Evolutionary conservation across 2,329 filamentous ascomycete genomes (phyloP).

Genomic region (Cadophora sp.): DNA sequence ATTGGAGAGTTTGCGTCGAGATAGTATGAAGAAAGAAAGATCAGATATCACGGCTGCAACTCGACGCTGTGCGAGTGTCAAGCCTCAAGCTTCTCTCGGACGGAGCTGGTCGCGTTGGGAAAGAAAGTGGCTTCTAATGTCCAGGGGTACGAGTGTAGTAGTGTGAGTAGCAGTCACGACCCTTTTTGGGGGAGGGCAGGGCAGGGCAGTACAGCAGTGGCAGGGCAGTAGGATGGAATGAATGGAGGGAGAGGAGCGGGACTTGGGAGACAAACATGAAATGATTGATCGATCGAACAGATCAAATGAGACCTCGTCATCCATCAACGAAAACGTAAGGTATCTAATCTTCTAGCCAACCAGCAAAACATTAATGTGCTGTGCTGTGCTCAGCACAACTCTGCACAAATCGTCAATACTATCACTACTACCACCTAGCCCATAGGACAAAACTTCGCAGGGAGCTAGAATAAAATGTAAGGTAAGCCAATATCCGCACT

Average conservation of each 20-base stretch:
- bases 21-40: conserved; percentile 7
- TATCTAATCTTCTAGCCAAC: background rate
- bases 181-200: background rate
- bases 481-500: background rate
- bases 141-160: background rate
- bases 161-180: conserved; percentile 2
- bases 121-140: conserved; percentile 7
- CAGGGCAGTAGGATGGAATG: background rate
- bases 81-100: conserved; percentile 4
- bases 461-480: background rate
- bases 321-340: no score
- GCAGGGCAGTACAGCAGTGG: background rate
- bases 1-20: background rate
- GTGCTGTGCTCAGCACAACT: background rate
- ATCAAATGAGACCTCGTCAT: no score
- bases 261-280: background rate
- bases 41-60: background rate
- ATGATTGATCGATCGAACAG: background rate
- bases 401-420: no score
- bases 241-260: background rate
- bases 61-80: conserved; percentile 7
- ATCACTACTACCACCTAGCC: background rate
- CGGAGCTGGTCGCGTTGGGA: conserved; percentile 13
- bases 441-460: background rate
- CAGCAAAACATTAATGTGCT: background rate